Evolutionary conservation across 192 early-diverging fungal species (phyloP).

Genomic region (Gaertneriomyces sp.): DNA sequence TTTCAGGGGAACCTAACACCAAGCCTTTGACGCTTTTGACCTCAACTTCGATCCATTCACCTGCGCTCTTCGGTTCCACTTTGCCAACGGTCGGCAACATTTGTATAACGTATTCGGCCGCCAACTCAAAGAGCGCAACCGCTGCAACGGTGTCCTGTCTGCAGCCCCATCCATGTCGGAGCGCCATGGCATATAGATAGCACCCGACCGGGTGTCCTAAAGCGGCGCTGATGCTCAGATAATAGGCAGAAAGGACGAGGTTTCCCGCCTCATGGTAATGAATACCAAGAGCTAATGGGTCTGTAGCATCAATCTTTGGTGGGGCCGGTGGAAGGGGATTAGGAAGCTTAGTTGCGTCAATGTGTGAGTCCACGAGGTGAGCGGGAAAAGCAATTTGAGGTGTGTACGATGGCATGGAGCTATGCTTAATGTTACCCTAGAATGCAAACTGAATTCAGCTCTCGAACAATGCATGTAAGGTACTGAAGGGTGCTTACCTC

Average conservation of each 20-base stretch:
- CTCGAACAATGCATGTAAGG: too few species aligned
- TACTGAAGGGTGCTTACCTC: too few species aligned
- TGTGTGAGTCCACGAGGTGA: background rate
- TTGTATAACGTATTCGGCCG: slow-evolving; percentile 4
- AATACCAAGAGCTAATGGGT: slow-evolving; percentile 25
- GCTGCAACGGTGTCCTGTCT: slow-evolving; percentile 15
- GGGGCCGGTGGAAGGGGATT: slow-evolving; percentile 21
- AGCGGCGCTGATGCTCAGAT: slow-evolving; percentile 25
- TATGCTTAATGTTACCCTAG: too few species aligned
- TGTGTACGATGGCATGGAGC: too few species aligned
- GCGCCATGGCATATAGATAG: slow-evolving; percentile 28
- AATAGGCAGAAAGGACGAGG: slow-evolving; percentile 14
- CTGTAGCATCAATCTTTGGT: slow-evolving; percentile 1
- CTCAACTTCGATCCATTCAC: too few species aligned
- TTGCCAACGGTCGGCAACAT: slow-evolving; percentile 2
- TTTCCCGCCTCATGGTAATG: slow-evolving; percentile 31
- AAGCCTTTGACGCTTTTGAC: too few species aligned
- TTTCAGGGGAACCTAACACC: too few species aligned
- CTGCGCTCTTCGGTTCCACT: too few species aligned
- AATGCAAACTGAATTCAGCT: too few species aligned
- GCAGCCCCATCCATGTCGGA: slow-evolving; percentile 36
- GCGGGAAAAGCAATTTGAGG: too few species aligned
- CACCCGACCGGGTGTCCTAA: slow-evolving; percentile 22
- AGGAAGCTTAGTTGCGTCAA: background rate
- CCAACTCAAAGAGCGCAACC: slow-evolving; percentile 2